These are phyloP conservation scores for Rosa chinensis DNA, from an alignment of 306 rosid species.

Conservation along the genomic window DNA sequence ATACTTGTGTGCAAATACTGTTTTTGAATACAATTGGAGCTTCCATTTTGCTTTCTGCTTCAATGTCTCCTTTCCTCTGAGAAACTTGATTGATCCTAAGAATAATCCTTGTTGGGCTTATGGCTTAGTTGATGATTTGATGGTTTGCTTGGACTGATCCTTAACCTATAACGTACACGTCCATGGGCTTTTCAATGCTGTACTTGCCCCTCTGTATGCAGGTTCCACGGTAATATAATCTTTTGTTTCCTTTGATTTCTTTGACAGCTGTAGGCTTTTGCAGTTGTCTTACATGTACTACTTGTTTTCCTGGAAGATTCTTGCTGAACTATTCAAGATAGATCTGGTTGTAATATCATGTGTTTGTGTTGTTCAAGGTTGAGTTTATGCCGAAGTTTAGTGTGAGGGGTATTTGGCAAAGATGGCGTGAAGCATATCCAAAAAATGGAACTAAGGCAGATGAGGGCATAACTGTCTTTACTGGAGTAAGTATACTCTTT, in stretches of 20 bases:
- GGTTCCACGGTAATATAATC: conserved; percentile 73
- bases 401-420: conserved; percentile 89
- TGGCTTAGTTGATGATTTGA: conserved; percentile 14
- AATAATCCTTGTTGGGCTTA: not conserved
- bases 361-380: conserved; percentile 61
- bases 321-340: conserved; percentile 16
- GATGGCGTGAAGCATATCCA: conserved; percentile 95
- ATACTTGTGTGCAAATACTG: conserved; percentile 1
- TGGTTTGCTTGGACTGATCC: conserved; percentile 39
- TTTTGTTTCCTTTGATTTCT: not conserved
- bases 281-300: not conserved
- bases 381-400: conserved; percentile 95
- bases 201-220: conserved; percentile 83
- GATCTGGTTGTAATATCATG: conserved; percentile 25
- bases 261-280: conserved; percentile 11
- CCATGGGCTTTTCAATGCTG: conserved; percentile 92
- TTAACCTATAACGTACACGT: conserved; percentile 70
- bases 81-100: conserved; percentile 1
- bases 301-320: conserved; percentile 9
- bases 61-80: not conserved
- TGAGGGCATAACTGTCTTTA: conserved; percentile 70
- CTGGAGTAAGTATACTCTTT: conserved; percentile 71
- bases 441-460: conserved; percentile 49
- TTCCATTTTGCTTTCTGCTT: not conserved
- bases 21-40: conserved; percentile 7